A percentile compares a stretch with the other conserved stretches of the same genome.
phyloP scores from a whole-genome alignment of 768 basidiomycete genomes.

The Pisolithus albus region DNA sequence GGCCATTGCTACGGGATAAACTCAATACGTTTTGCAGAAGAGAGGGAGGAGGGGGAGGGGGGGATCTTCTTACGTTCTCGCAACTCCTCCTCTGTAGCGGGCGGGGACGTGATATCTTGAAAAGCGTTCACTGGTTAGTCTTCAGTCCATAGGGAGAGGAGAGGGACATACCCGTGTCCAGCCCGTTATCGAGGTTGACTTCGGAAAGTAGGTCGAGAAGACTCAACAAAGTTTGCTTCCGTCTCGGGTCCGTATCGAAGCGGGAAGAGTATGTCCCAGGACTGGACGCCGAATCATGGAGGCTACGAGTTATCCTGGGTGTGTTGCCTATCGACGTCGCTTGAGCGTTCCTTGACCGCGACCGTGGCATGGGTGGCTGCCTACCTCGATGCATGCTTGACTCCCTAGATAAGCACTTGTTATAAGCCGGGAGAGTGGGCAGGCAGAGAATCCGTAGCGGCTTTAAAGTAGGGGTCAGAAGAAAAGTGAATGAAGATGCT shows the following conservation, averaged over 20 bases:
- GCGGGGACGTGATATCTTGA: slow-evolving; percentile 26
- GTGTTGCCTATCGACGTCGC: slow-evolving; percentile 15
- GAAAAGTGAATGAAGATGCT: slow-evolving; percentile 19
- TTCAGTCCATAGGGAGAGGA: neutral
- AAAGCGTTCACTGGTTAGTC: slow-evolving; percentile 4
- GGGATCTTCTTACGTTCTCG: slow-evolving; percentile 28
- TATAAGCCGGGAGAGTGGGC: slow-evolving; percentile 17
- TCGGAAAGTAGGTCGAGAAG: slow-evolving; percentile 43
- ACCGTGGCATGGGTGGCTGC: slow-evolving; percentile 19
- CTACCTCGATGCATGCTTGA: slow-evolving; percentile 27
- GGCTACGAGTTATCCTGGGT: slow-evolving; percentile 18
- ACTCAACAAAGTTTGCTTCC: slow-evolving; percentile 42
- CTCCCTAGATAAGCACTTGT: slow-evolving; percentile 16
- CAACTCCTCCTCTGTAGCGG: slow-evolving; percentile 38
- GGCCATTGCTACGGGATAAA: slow-evolving; percentile 28
- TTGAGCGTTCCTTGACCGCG: slow-evolving; percentile 23
- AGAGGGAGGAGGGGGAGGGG: neutral
- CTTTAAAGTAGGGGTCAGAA: slow-evolving; percentile 27
- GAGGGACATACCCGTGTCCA: slow-evolving; percentile 27
- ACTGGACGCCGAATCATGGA: slow-evolving; percentile 22
- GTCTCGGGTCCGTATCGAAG: slow-evolving; percentile 26
- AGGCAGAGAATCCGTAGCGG: slow-evolving; percentile 14
- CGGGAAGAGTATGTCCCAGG: slow-evolving; percentile 22
- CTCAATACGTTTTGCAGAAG: slow-evolving; percentile 6
- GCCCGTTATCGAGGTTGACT: slow-evolving; percentile 33